These are phyloP conservation scores for Saposhnikovia divaricata DNA, from an alignment of 129 eudicot genomes.

Conservation along the genomic window DNA sequence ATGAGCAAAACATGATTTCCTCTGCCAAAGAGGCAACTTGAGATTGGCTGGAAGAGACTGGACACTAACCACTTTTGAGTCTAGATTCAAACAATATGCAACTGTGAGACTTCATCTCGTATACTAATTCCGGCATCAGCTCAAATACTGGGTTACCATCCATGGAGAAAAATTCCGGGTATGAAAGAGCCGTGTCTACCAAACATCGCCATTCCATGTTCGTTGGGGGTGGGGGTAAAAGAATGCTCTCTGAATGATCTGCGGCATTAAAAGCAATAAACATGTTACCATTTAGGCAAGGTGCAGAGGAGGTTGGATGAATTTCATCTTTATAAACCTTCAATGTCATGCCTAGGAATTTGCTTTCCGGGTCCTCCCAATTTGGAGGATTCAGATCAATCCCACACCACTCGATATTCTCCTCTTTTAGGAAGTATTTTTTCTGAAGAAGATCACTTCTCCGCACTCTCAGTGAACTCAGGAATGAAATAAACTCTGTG, in stretches of 20 bases:
- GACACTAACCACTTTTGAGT: slow-evolving; percentile 17
- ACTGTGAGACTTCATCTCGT: slow-evolving; percentile 66
- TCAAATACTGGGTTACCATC: slow-evolving; percentile 50
- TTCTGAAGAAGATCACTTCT: slow-evolving; percentile 76
- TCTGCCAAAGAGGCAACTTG: background rate
- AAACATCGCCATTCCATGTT: slow-evolving; percentile 58
- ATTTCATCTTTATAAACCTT: slow-evolving; percentile 26
- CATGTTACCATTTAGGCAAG: slow-evolving; percentile 31
- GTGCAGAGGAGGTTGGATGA: background rate
- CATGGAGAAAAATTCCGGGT: slow-evolving; percentile 63
- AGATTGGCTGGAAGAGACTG: background rate
- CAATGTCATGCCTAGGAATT: slow-evolving; percentile 59
- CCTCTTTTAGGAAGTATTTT: slow-evolving; percentile 48
- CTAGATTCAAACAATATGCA: slow-evolving; percentile 70
- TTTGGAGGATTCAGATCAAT: slow-evolving; percentile 47
- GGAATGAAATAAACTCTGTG: slow-evolving; percentile 54
- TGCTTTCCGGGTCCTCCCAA: slow-evolving; percentile 77
- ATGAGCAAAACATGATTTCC: background rate
- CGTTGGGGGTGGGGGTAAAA: slow-evolving; percentile 46
- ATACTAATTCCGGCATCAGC: slow-evolving; percentile 34
- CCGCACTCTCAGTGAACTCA: slow-evolving; percentile 51
- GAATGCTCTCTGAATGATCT: slow-evolving; percentile 31
- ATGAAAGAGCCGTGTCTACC: slow-evolving; percentile 71
- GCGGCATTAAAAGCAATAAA: slow-evolving; percentile 66
- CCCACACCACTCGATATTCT: slow-evolving; percentile 67